phyloP scores from a whole-genome alignment of 192 early-diverging fungal species.

The Coemansia sp. region DNA sequence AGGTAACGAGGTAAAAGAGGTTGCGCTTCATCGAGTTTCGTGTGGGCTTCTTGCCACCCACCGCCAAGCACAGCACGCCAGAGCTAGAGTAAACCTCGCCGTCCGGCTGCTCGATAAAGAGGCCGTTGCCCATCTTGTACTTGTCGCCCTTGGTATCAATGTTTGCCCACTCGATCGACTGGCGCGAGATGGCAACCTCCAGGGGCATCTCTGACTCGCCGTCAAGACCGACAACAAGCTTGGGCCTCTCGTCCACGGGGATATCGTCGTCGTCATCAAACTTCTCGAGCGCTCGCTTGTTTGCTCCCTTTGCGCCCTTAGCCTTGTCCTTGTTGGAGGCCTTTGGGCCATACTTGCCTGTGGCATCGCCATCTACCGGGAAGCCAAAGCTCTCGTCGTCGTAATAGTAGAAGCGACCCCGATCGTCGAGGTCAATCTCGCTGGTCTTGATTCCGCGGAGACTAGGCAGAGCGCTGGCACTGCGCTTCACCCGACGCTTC shows the following conservation, averaged over 20 bases:
- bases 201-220: constrained; percentile 10
- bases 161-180: constrained; percentile 36
- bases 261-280: constrained; percentile 48
- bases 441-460: constrained; percentile 22
- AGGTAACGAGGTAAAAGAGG: constrained; percentile 41
- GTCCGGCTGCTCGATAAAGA: constrained; percentile 16
- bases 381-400: constrained; percentile 52
- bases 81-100: constrained; percentile 25
- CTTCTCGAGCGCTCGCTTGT: constrained; percentile 16
- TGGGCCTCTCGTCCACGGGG: constrained; percentile 12
- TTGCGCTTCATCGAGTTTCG: constrained; percentile 17
- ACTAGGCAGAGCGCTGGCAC: constrained; percentile 11
- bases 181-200: constrained; percentile 32
- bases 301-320: background rate
- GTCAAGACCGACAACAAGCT: constrained; percentile 12
- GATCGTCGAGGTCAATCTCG: constrained; percentile 34
- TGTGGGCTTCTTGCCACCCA: constrained; percentile 35
- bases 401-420: constrained; percentile 45
- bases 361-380: constrained; percentile 17
- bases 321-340: constrained; percentile 1
- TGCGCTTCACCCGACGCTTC: constrained; percentile 23
- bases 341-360: constrained; percentile 24
- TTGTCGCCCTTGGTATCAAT: constrained; percentile 10
- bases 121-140: constrained; percentile 33
- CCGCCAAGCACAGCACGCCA: constrained; percentile 24